Evolutionary conservation across 805 yeast species (phyloP).

Genomic region (Novakomyces olei): DNA sequence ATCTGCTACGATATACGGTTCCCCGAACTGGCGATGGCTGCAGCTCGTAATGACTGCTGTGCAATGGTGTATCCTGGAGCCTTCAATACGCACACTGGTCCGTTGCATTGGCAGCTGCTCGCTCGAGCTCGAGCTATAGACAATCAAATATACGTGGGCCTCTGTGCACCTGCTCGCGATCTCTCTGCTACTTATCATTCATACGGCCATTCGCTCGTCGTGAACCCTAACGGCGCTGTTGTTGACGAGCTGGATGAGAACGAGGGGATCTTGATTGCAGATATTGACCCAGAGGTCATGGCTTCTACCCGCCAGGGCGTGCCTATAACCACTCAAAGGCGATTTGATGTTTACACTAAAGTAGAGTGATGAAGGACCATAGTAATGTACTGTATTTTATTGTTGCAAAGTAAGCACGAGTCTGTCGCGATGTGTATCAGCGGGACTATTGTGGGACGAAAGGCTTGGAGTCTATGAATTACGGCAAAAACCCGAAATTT

Average conservation of each 20-base stretch:
- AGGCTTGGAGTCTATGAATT: too few relatives aligned
- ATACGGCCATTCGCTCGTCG: conserved; percentile 66
- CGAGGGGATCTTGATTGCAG: conserved; percentile 38
- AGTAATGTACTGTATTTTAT: too few relatives aligned
- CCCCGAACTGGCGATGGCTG: conserved; percentile 58
- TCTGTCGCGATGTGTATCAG: too few relatives aligned
- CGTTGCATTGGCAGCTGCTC: conserved; percentile 67
- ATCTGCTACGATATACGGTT: conserved; percentile 76
- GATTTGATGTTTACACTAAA: conserved; percentile 43
- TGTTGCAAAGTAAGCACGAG: too few relatives aligned
- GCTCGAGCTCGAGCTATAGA: conserved; percentile 76
- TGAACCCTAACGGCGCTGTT: conserved; percentile 83
- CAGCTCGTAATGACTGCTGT: conserved; percentile 37
- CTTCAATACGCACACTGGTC: conserved; percentile 77
- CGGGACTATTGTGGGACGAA: too few relatives aligned
- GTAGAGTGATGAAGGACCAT: conserved; percentile 10
- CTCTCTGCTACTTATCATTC: conserved; percentile 70
- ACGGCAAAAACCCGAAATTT: too few relatives aligned
- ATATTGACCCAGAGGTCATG: conserved; percentile 39
- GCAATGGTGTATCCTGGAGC: conserved; percentile 81
- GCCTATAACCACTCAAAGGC: conserved; percentile 47
- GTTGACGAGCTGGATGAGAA: conserved; percentile 58
- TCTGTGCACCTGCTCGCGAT: conserved; percentile 87
- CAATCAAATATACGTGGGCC: conserved; percentile 61
- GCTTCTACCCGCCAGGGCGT: conserved; percentile 38